phyloP scores from a whole-genome alignment of 148 eudicot species.

The Spergularia marina region DNA sequence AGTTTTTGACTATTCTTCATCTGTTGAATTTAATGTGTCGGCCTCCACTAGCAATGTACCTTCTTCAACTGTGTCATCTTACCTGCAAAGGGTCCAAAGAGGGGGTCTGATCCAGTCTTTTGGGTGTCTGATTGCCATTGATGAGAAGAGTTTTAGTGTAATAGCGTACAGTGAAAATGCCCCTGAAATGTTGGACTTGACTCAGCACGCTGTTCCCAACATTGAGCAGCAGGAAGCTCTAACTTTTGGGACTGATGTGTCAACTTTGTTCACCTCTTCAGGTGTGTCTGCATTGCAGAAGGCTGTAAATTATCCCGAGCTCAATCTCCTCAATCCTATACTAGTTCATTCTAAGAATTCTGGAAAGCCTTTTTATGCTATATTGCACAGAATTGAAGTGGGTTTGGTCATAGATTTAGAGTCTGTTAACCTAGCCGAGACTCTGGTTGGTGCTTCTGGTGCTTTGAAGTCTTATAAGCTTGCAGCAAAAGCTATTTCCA shows the following conservation, averaged over 20 bases:
- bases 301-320: slow-evolving; percentile 54
- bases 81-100: slow-evolving; percentile 76
- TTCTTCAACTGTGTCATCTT: slow-evolving; percentile 63
- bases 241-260: slow-evolving; percentile 65
- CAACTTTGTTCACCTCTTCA: slow-evolving; percentile 54
- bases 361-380: slow-evolving; percentile 74
- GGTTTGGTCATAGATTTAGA: slow-evolving; percentile 82
- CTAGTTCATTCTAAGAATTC: slow-evolving; percentile 58
- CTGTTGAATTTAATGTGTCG: slow-evolving; percentile 50
- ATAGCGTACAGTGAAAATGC: slow-evolving; percentile 87
- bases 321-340: slow-evolving; percentile 72
- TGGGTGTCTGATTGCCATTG: slow-evolving; percentile 79
- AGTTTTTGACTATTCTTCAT: slow-evolving; percentile 62
- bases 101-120: slow-evolving; percentile 75
- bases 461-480: slow-evolving; percentile 78
- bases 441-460: slow-evolving; percentile 64
- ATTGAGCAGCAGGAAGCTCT: slow-evolving; percentile 61
- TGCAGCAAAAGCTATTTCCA: slow-evolving; percentile 73
- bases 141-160: slow-evolving; percentile 49
- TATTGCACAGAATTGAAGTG: slow-evolving; percentile 71
- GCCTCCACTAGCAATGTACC: slow-evolving; percentile 54
- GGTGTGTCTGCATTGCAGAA: slow-evolving; percentile 69
- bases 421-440: slow-evolving; percentile 60
- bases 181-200: slow-evolving; percentile 71
- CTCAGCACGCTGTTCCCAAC: slow-evolving; percentile 66